These are phyloP conservation scores for Isabelozyma gotoi DNA, from an alignment of 805 yeast genomes.

Conservation along the genomic window DNA sequence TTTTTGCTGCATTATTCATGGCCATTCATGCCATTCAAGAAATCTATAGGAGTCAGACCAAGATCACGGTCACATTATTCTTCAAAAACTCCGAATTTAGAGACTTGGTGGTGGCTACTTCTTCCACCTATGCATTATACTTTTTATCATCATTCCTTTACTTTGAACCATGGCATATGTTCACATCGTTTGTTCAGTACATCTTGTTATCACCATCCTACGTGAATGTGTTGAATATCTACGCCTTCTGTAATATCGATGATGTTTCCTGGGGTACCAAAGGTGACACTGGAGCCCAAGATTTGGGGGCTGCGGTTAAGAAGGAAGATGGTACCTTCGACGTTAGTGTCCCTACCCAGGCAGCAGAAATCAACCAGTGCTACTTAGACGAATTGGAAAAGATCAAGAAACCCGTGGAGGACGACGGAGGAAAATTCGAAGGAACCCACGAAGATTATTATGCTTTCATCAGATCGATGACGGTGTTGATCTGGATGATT, in stretches of 20 bases:
- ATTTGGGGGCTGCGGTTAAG: conserved; percentile 54
- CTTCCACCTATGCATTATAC: conserved; percentile 62
- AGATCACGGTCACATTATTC: conserved; percentile 46
- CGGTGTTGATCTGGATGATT: conserved; percentile 47
- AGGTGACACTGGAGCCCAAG: conserved; percentile 59
- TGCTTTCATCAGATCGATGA: conserved; percentile 46
- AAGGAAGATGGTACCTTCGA: conserved; percentile 57
- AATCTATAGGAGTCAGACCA: conserved; percentile 31
- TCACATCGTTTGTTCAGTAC: conserved; percentile 54
- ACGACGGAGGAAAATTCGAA: conserved; percentile 21
- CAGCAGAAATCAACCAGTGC: conserved; percentile 54
- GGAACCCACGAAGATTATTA: conserved; percentile 44
- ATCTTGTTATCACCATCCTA: conserved; percentile 53
- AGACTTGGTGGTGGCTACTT: conserved; percentile 56
- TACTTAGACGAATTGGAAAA: conserved; percentile 51
- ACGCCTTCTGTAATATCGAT: conserved; percentile 70
- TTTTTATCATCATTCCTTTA: conserved; percentile 58
- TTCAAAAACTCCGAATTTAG: conserved; percentile 46
- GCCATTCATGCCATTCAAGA: conserved; percentile 51
- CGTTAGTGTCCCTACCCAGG: conserved; percentile 49
- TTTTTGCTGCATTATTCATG: conserved; percentile 57
- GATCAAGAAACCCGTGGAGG: conserved; percentile 46
- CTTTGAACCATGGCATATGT: conserved; percentile 67
- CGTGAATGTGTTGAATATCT: conserved; percentile 58
- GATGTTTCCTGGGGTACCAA: conserved; percentile 78